phyloP scores from a whole-genome alignment of 345 rosid species.

The Gossypium mustelinum region DNA sequence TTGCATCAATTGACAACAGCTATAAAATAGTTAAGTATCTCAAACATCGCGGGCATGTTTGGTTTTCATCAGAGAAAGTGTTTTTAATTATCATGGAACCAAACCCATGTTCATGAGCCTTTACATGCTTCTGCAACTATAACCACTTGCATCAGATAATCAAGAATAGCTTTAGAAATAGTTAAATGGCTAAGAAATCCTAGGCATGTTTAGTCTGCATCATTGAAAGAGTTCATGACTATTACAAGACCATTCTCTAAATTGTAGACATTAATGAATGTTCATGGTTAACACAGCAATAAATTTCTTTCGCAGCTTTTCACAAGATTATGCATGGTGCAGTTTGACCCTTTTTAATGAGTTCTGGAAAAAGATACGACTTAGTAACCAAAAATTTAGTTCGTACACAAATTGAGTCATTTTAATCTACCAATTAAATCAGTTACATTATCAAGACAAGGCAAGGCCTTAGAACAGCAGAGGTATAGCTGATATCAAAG shows the following conservation, averaged over 20 bases:
- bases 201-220: not conserved
- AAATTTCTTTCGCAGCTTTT: not conserved
- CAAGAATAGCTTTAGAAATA: not conserved
- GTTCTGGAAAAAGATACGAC: not conserved
- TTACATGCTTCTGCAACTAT: conserved; percentile 48
- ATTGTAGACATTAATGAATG: not conserved
- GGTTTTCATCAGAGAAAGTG: not conserved
- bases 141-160: conserved; percentile 18
- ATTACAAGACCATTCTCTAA: not conserved
- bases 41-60: not conserved
- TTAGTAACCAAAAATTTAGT: not conserved
- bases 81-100: not conserved
- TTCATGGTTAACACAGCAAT: not conserved
- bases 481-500: not conserved
- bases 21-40: not conserved
- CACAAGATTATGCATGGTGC: not conserved
- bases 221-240: not conserved
- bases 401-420: not conserved
- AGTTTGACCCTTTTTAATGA: not conserved
- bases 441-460: conserved; percentile 4
- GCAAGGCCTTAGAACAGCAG: not conserved
- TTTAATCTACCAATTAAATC: not conserved
- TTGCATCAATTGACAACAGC: conserved; percentile 6
- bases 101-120: conserved; percentile 60
- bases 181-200: conserved; percentile 6